Evolutionary conservation across 83 land plant genomes (phyloP), one percentile per base, ranked within the genome.

Genomic region (Diphasiastrum complanatum): DNA sequence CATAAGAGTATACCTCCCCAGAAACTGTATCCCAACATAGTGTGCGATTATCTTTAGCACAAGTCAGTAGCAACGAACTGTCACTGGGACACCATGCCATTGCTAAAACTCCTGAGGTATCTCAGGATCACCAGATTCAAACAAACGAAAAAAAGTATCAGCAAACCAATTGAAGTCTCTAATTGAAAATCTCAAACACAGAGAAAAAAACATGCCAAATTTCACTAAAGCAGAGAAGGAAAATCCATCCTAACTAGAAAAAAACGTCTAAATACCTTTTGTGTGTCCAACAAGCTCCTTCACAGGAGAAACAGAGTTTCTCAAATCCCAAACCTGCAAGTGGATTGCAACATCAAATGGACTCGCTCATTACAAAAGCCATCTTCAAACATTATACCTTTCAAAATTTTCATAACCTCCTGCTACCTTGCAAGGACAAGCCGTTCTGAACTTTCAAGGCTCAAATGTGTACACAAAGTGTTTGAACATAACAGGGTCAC

Each of bases 61-160:
- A 83, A 1, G 90, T 79, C 46, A 93, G 72, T 67, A 93, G 69
- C 56, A 76, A 79, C 2, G 92, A 77, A 63, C 85, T 85, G 60
- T 93, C 99, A 71, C 45, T 59, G 33, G 92, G 86, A 64, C 99
- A 89, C 99, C 99, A 93, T 51, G 99, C 77, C 99, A 93, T 82
- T 47, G 92, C 82, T 54, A 89, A 71, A 4, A 93, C 85, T 60
- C 99, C 98, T 92, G 81, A n/a, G n/a, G n/a, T n/a, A n/a, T n/a
- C n/a, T n/a, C n/a, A n/a, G n/a, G n/a, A n/a, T n/a, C n/a, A n/a
- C n/a, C 50, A 20, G 45, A 30, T 30, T 8, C 35, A 61, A 22
- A 25, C 35, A 71, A 29, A 22, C 20, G 26, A 54, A 37, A 31
- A 64, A 45, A 49, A 41, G n/a, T n/a, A n/a, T n/a, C n/a, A n/a